Evolutionary conservation across 2,329 filamentous ascomycete genomes (phyloP), one percentile per base, ranked within the genome.

Genomic region (Exophiala viscosa): DNA sequence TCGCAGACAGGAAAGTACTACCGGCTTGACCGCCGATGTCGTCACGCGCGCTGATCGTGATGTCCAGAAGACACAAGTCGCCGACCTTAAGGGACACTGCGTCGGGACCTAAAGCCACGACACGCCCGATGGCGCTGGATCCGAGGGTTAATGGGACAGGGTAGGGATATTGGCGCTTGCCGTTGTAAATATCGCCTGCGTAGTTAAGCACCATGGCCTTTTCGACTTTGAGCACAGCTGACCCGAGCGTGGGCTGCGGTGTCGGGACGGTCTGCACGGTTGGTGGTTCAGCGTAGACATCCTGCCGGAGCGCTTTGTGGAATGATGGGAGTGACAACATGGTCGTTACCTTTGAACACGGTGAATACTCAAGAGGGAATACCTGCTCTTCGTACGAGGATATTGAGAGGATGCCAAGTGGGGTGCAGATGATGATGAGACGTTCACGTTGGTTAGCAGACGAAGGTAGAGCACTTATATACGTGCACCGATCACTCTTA

Each of bases 171-270:
- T 70, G 43, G 76, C 48, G 45, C 18, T 68, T 17, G 64, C 58
- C 14, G 62, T 62, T 62, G 77, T 77, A 18, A 70, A 57, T 45
- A 38, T 57, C 47, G 13, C 42, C 36, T 9, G 51, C 54, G 48
- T 57, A 68, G 11, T 74, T 55, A 8, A 76, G 61, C 1, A 60
- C 57, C 3, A 70, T 65, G 1, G 66, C 66, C 6, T 15, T 31
- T 6, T 70, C 56, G 44, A 78, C 62, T 3, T 64, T 66, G 23
- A 78, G 62, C 5, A 77, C 55, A 3, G 69, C 74, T n/a, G 62
- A 69, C 20, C 75, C 74, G 2, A 65, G 64, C 2, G 50, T 62
- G 1, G 67, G 54, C 15, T 62, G 34, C 0, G 70, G 74, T 3
- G 52, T 57, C 14, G 50, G 47, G 5, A 54, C 36, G 5, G 17